A percentile compares a stretch with the other conserved stretches of the same genome.
Evolutionary conservation across 805 yeast species (phyloP).

Genomic region (Starmerella vitae): DNA sequence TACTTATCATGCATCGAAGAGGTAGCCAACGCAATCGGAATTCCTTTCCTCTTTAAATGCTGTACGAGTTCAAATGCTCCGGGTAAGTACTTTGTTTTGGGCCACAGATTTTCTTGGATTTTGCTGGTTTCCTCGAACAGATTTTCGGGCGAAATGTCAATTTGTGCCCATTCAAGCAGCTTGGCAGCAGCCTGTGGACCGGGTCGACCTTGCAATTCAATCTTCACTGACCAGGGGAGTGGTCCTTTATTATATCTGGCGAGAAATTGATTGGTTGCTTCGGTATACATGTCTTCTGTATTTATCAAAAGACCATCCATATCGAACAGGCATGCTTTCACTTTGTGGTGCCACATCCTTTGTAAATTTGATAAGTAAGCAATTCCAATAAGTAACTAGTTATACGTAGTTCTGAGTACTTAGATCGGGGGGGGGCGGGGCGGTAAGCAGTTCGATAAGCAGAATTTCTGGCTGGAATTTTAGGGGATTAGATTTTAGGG

Average conservation of each 20-base stretch:
- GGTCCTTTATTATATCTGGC: constrained; percentile 62
- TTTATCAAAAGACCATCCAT: constrained; percentile 91
- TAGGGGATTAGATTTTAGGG: no score
- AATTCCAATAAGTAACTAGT: no score
- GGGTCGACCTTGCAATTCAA: constrained; percentile 81
- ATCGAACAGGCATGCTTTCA: constrained; percentile 56
- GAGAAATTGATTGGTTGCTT: constrained; percentile 53
- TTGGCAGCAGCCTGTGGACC: constrained; percentile 58
- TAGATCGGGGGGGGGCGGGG: no score
- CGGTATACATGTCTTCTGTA: constrained; percentile 85
- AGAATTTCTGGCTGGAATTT: no score
- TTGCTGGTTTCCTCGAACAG: constrained; percentile 39
- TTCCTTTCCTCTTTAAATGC: constrained; percentile 35
- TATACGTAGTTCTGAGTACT: no score
- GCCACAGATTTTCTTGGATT: constrained; percentile 50
- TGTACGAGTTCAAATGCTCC: constrained; percentile 66
- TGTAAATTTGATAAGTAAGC: no score
- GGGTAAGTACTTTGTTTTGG: constrained; percentile 51
- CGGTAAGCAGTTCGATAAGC: no score
- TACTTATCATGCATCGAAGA: constrained; percentile 56
- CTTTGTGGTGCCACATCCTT: background rate
- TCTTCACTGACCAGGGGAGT: constrained; percentile 76
- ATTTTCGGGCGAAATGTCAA: constrained; percentile 58
- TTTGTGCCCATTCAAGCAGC: constrained; percentile 52
- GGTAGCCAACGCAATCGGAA: constrained; percentile 87